Percentiles rank a stretch among this genome's conserved stretches.
phyloP scores from a whole-genome alignment of 176 grass and related monocot species.

The bread wheat (Triticum aestivum) region IWGSC_CS_RefSeq_v2.1 NC_057797.1:683484958-683485457 shows the following conservation, averaged over 20 bases:
- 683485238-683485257: neutral
- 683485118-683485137: too few relatives aligned
- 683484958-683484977: too few relatives aligned
- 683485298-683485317: conserved; percentile 21
- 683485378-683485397: conserved; percentile 25
- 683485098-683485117: too few relatives aligned
- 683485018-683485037: too few relatives aligned
- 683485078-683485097: too few relatives aligned
- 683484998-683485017: too few relatives aligned
- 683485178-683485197: too few relatives aligned
- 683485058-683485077: too few relatives aligned
- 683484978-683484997: too few relatives aligned
- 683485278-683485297: neutral
- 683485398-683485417: conserved; percentile 39
- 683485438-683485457: conserved; percentile 34
- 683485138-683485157: too few relatives aligned
- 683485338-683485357: conserved; percentile 47
- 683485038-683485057: too few relatives aligned
- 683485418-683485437: conserved; percentile 1
- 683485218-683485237: neutral
- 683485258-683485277: conserved; percentile 14
- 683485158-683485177: too few relatives aligned
- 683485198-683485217: neutral
- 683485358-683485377: conserved; percentile 1
- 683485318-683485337: neutral